Conservation (phyloP, 208 protist species). For the Trypanosoma platydactyli region DNA sequence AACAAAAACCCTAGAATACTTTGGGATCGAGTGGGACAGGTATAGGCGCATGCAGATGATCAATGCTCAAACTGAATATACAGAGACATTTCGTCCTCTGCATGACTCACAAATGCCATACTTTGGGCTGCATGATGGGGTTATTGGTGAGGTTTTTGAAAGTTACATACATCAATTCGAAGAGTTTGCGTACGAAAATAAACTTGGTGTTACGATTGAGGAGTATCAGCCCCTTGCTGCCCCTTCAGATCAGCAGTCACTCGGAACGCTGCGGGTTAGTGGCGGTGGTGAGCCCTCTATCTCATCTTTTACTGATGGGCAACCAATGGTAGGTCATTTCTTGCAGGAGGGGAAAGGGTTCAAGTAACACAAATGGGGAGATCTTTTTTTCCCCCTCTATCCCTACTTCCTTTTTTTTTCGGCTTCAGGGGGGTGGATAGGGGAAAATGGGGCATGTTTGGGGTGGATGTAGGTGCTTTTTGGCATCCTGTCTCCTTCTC, state of each 20-base stretch:
- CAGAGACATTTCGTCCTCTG: conserved; percentile 64
- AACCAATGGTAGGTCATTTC: conserved; percentile 81
- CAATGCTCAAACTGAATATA: conserved; percentile 85
- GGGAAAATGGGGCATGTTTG: background rate
- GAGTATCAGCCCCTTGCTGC: conserved; percentile 73
- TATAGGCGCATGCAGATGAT: conserved; percentile 89
- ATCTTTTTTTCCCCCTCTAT: conserved; percentile 5
- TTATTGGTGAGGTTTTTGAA: conserved; percentile 80
- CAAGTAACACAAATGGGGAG: conserved; percentile 21
- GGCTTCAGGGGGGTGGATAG: background rate
- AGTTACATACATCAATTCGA: conserved; percentile 89
- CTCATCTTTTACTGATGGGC: conserved; percentile 34
- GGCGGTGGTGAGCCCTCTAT: conserved; percentile 25
- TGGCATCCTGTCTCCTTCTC: too few relatives aligned
- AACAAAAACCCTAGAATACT: conserved; percentile 85
- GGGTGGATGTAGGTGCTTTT: too few relatives aligned
- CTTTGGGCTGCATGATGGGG: conserved; percentile 85
- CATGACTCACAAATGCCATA: conserved; percentile 89
- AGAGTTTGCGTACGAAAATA: conserved; percentile 89
- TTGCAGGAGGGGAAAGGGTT: conserved; percentile 79
- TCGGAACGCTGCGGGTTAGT: conserved; percentile 39
- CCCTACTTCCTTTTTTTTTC: conserved; percentile 19
- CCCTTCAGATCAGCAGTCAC: conserved; percentile 61
- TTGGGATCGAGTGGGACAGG: conserved; percentile 82
- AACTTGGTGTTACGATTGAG: conserved; percentile 71